Evolutionary conservation across 106 monocot species (phyloP), one percentile per base, ranked within the genome.

Genomic region (Acanthochlamys bracteata): DNA sequence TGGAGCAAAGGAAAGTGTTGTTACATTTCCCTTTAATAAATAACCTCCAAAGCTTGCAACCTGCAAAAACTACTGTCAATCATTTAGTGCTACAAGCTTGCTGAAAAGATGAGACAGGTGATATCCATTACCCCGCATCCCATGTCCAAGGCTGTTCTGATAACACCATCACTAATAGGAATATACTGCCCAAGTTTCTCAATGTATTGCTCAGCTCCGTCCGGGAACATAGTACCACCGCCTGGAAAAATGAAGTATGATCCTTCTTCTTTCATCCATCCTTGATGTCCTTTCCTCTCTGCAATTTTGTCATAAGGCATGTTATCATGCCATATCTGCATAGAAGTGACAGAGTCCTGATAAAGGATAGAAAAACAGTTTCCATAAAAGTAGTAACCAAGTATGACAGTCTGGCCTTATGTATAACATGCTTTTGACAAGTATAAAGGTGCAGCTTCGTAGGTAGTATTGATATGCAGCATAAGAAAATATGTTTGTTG

Each of bases 1-100:
- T 68, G 91, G 96, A 59, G 96, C 96, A 81, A 98, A 98, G 22
- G 96, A 98, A 66, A 98, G 75, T 14, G 96, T 88, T 14, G 76
- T 63, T 20, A 98, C 83, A 65, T 91, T 80, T 71, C 91, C 83
- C 41, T 88, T 77, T 8, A 98, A 76, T 53, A 98, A 61, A 68
- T 74, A 98, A 54, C 96, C 96, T 4, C 96, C 96, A 85, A 98
- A 98, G 71, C 91, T 91, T 10, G 96, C 96, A 26, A 98, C 96
- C 96, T 98, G 68, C 41, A 70, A 63, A 4, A 60, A 55, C 43
- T 43, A 7, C 10, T 43, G 43, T 49, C 1, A 49, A 17, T 4
- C 49, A 49, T 49, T 4, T 1, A 49, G 49, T 49, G 9, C 33
- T 33, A 33, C 33, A 49, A 49, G 43, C 9, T 17, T 14, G 17